Evolutionary conservation across 805 yeast species (phyloP).

Genomic region (Jamesozyma gamospora): DNA sequence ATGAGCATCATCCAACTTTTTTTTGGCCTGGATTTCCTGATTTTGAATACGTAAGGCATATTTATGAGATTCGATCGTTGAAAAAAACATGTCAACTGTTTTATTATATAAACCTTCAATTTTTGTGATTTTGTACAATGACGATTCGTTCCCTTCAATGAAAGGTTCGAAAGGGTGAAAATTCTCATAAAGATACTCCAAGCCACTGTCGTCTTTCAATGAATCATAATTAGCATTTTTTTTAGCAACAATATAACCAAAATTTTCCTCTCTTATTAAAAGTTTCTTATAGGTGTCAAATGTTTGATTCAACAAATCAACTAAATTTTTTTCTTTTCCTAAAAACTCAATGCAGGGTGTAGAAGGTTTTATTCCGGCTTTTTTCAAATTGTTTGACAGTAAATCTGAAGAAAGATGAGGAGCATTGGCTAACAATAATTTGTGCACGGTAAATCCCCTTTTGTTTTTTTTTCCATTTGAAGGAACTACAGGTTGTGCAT

Average conservation of each 20-base stretch:
- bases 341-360: slow-evolving; percentile 26
- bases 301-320: slow-evolving; percentile 37
- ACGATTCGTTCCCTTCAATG: slow-evolving; percentile 28
- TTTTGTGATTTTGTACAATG: slow-evolving; percentile 31
- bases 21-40: slow-evolving; percentile 66
- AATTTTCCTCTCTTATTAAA: slow-evolving; percentile 27
- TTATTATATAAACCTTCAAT: slow-evolving; percentile 57
- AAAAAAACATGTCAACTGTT: slow-evolving; percentile 75
- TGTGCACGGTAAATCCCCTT: slow-evolving; percentile 54
- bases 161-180: slow-evolving; percentile 60
- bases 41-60: slow-evolving; percentile 64
- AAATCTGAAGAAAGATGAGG: slow-evolving; percentile 75
- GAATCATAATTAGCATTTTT: slow-evolving; percentile 43
- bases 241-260: slow-evolving; percentile 58
- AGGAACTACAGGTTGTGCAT: slow-evolving; percentile 2
- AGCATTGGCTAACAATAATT: slow-evolving; percentile 53
- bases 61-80: slow-evolving; percentile 75
- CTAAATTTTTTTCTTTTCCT: slow-evolving; percentile 28
- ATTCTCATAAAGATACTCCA: slow-evolving; percentile 48
- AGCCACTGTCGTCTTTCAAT: slow-evolving; percentile 32
- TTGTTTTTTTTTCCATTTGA: slow-evolving; percentile 28
- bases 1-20: slow-evolving; percentile 64
- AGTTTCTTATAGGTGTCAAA: slow-evolving; percentile 36
- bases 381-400: slow-evolving; percentile 47
- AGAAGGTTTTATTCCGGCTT: slow-evolving; percentile 39